phyloP scores from a whole-genome alignment of 305 asterid species.

The Nicotiana rustica region DNA sequence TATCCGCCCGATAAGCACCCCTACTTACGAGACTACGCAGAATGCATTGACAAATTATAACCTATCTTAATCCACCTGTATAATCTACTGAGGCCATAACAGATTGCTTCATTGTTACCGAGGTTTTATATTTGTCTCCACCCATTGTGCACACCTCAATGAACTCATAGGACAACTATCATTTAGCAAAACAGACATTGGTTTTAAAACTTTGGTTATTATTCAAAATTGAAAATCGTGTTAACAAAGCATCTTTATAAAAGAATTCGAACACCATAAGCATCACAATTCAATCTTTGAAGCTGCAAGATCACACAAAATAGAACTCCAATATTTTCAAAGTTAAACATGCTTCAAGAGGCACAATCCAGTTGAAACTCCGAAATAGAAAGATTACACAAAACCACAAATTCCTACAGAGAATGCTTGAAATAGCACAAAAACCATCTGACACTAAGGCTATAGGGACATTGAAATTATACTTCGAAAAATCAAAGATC shows the following conservation, averaged over 20 bases:
- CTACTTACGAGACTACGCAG: not conserved
- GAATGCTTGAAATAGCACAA: slow-evolving; percentile 6
- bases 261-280: not conserved
- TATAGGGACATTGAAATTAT: not conserved
- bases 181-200: not conserved
- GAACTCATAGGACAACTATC: not conserved
- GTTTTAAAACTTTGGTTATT: not conserved
- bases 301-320: not conserved
- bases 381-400: not conserved
- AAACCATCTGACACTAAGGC: not conserved
- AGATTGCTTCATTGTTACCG: not conserved
- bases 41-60: not conserved
- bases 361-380: not conserved
- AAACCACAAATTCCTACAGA: slow-evolving; percentile 12
- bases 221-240: not conserved
- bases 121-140: not conserved
- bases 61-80: not conserved
- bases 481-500: not conserved
- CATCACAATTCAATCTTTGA: not conserved
- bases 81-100: not conserved
- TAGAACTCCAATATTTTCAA: not conserved
- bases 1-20: no score
- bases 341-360: not conserved
- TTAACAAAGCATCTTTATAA: no score
- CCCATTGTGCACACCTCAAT: not conserved